Conservation (phyloP, 352 stramenopile genomes). For the Phytopythium oedochilum region DNA sequence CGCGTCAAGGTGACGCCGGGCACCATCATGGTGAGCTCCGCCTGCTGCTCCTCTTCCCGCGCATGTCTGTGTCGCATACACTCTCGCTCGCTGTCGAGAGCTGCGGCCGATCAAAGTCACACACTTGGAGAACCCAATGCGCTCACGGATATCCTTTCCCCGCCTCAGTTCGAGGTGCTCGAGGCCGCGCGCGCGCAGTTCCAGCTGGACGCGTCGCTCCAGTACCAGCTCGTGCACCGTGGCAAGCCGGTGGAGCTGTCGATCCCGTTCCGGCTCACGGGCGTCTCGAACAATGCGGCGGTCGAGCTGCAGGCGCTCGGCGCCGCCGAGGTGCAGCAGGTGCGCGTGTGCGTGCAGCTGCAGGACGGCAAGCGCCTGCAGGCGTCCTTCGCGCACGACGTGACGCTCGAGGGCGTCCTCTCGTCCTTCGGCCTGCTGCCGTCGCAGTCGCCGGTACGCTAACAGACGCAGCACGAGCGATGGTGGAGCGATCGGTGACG, state of each 20-base stretch:
- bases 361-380: constrained; percentile 74
- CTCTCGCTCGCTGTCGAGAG: too few relatives aligned
- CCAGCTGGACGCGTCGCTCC: constrained; percentile 27
- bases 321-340: constrained; percentile 30
- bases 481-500: not conserved
- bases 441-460: not conserved
- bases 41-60: not conserved
- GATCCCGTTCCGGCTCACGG: constrained; percentile 80
- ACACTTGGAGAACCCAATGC: too few relatives aligned
- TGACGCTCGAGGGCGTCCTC: constrained; percentile 56
- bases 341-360: constrained; percentile 82
- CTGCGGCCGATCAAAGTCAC: too few relatives aligned
- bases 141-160: too few relatives aligned
- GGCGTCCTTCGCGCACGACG: constrained; percentile 46
- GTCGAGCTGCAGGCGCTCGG: constrained; percentile 52
- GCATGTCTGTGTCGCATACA: not conserved
- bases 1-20: constrained; percentile 67
- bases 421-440: constrained; percentile 49
- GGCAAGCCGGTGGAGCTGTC: constrained; percentile 64
- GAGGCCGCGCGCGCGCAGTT: constrained; percentile 55
- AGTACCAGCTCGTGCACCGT: constrained; percentile 68
- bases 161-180: constrained; percentile 84
- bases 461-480: not conserved
- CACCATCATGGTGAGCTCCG: constrained; percentile 60
- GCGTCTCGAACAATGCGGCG: constrained; percentile 79